Conservation (phyloP, 139 green algal species). For the Limnomonas spitsbergensis region DNA sequence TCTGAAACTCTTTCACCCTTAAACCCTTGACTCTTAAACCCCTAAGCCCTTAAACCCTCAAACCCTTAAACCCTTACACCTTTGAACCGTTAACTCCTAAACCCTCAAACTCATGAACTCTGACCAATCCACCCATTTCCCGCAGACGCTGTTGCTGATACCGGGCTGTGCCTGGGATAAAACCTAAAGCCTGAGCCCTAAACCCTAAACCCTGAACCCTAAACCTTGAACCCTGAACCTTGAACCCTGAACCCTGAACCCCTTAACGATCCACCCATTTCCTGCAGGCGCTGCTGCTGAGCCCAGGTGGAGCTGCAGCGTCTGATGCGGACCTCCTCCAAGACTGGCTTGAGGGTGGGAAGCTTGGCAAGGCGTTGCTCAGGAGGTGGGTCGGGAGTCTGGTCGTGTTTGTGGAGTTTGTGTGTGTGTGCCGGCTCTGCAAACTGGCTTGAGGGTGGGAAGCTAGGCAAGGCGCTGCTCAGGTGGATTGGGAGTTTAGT, state of each 20-base stretch:
- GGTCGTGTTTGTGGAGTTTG: too few species aligned
- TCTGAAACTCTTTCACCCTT: too few species aligned
- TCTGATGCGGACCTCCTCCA: background rate
- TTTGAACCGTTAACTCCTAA: too few species aligned
- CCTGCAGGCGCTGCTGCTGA: constrained; percentile 1
- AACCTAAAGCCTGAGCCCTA: background rate
- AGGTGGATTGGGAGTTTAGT: background rate
- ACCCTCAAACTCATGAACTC: too few species aligned
- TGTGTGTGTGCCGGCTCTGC: background rate
- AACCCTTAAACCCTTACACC: too few species aligned
- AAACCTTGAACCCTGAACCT: background rate
- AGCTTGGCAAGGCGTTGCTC: constrained; percentile 49
- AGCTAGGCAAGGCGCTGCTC: constrained; percentile 49
- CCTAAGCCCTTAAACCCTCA: too few species aligned
- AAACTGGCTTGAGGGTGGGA: constrained; percentile 9
- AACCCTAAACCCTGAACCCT: background rate
- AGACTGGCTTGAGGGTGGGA: constrained; percentile 11
- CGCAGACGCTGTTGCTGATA: too few species aligned
- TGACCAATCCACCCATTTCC: too few species aligned
- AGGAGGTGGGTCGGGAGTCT: constrained; percentile 1
- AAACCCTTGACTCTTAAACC: too few species aligned
- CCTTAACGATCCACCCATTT: background rate
- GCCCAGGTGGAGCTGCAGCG: background rate
- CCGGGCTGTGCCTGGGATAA: background rate
- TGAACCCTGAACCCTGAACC: background rate